Conservation (phyloP, 192 early-diverging fungal species). For the Backusella psychrophila region DNA sequence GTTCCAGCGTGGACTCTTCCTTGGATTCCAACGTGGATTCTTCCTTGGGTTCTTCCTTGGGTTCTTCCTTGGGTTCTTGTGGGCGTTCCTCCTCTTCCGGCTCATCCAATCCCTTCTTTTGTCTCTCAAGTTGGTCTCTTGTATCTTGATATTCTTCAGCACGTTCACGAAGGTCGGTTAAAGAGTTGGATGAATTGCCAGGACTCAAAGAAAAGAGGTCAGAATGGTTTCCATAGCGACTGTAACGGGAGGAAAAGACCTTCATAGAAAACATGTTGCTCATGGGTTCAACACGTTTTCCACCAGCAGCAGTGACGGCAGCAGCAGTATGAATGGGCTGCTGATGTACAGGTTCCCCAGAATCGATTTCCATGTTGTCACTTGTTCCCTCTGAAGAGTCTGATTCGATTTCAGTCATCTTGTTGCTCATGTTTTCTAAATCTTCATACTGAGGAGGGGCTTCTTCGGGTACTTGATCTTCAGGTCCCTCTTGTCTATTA, state of each 20-base stretch:
- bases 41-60: too few relatives aligned
- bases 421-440: not conserved
- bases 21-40: too few relatives aligned
- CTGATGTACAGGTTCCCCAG: not conserved
- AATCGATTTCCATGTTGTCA: not conserved
- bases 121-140: not conserved
- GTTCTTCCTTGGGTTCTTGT: not conserved
- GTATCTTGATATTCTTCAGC: not conserved
- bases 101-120: not conserved
- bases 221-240: not conserved
- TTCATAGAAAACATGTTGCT: constrained; percentile 31
- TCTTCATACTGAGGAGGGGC: not conserved
- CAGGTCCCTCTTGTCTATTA: constrained; percentile 1
- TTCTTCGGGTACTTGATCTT: constrained; percentile 16
- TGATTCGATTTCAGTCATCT: not conserved
- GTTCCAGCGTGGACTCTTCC: not conserved
- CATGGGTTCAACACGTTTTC: constrained; percentile 27
- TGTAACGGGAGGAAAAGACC: constrained; percentile 3
- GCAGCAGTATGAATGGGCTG: constrained; percentile 30
- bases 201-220: not conserved
- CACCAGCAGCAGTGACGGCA: constrained; percentile 34
- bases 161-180: constrained; percentile 11
- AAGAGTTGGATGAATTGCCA: not conserved
- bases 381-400: not conserved
- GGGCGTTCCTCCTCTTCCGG: not conserved